Conservation (phyloP, 2,329 filamentous ascomycete species). For the Ilyonectria mors-panacis region DNA sequence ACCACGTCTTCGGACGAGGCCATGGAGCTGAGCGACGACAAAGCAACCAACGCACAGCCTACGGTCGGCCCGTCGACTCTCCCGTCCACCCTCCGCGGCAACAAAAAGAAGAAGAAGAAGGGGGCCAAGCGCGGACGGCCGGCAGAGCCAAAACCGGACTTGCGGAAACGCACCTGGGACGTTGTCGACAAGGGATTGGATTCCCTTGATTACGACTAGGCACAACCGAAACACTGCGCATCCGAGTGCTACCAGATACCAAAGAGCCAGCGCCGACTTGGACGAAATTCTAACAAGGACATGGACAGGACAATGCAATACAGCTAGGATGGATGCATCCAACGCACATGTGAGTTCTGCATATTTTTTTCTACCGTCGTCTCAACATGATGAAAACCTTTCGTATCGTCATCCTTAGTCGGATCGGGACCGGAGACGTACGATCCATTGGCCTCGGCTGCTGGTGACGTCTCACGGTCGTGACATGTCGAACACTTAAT, state of each 20-base stretch:
- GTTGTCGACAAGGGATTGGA: constrained; percentile 74
- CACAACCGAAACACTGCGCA: background rate
- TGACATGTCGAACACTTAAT: constrained; percentile 67
- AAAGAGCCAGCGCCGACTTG: background rate
- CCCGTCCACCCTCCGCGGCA: constrained; percentile 34
- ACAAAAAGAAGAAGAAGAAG: constrained; percentile 55
- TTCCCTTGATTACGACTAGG: constrained; percentile 71
- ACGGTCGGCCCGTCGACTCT: constrained; percentile 19
- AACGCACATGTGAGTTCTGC: constrained; percentile 31
- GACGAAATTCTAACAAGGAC: background rate
- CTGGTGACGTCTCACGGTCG: constrained; percentile 52
- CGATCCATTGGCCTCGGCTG: constrained; percentile 50
- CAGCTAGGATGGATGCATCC: constrained; percentile 7
- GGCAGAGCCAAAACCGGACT: constrained; percentile 68
- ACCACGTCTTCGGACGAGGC: constrained; percentile 34
- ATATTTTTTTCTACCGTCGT: constrained; percentile 9
- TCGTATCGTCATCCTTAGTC: constrained; percentile 98
- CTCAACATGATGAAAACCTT: constrained; percentile 80
- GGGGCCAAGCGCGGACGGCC: constrained; percentile 56
- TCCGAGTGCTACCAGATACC: background rate
- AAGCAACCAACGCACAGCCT: constrained; percentile 27
- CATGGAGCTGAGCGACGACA: constrained; percentile 30
- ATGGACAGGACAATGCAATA: background rate
- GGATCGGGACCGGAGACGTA: constrained; percentile 64
- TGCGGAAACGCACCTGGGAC: constrained; percentile 78